Percentiles rank a stretch among this genome's conserved stretches.
Conservation (phyloP, 2,329 filamentous ascomycete genomes). For the Exophiala mesophila region DNA sequence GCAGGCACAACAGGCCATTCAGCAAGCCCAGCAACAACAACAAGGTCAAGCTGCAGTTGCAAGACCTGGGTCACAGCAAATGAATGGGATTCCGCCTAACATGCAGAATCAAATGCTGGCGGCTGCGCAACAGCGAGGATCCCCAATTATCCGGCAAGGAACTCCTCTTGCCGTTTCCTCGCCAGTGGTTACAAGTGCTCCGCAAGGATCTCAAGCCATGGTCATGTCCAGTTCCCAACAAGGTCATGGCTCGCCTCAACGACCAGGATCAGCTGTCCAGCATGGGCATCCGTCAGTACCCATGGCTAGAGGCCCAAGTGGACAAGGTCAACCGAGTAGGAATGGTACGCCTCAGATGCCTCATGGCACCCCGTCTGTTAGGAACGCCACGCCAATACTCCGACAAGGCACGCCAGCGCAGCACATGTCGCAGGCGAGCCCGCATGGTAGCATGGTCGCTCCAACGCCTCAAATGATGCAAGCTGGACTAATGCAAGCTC, state of each 20-base stretch:
- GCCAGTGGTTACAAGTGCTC: slow-evolving; percentile 38
- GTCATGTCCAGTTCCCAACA: slow-evolving; percentile 41
- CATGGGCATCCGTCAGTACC: slow-evolving; percentile 43
- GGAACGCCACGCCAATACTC: slow-evolving; percentile 45
- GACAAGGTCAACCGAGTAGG: slow-evolving; percentile 41
- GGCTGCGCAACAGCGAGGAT: slow-evolving; percentile 41
- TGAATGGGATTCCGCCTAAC: slow-evolving; percentile 46
- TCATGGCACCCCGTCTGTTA: slow-evolving; percentile 43
- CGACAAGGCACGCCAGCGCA: slow-evolving; percentile 45
- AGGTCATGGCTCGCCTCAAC: slow-evolving; percentile 42
- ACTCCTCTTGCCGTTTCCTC: slow-evolving; percentile 44
- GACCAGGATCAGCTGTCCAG: slow-evolving; percentile 43
- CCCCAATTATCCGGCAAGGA: slow-evolving; percentile 44
- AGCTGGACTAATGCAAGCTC: slow-evolving; percentile 37
- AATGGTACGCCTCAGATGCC: slow-evolving; percentile 46
- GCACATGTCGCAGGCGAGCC: slow-evolving; percentile 44
- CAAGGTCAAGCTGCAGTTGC: slow-evolving; percentile 36
- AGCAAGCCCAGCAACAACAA: slow-evolving; percentile 37
- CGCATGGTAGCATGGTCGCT: slow-evolving; percentile 38
- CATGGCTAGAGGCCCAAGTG: slow-evolving; percentile 42
- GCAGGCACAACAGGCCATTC: slow-evolving; percentile 38
- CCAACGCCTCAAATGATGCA: slow-evolving; percentile 43
- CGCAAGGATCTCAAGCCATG: slow-evolving; percentile 39
- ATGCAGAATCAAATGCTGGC: slow-evolving; percentile 33
- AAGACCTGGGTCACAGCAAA: slow-evolving; percentile 44